These are phyloP conservation scores for Conringia planisiliqua DNA, from an alignment of 345 rosid species.

Conservation along the genomic window DNA sequence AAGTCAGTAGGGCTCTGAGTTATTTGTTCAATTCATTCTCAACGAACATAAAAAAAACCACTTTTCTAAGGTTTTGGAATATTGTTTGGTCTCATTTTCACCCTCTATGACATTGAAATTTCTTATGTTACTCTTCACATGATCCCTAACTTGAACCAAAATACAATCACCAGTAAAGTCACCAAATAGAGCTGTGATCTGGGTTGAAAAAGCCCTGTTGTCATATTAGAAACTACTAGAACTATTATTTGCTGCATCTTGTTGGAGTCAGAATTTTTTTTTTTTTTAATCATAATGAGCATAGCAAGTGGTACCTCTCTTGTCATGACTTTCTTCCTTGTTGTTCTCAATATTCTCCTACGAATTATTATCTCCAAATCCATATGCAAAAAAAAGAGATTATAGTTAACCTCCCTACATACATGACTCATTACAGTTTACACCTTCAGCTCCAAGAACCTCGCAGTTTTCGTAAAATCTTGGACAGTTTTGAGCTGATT, in stretches of 20 bases:
- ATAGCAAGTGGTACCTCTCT: slow-evolving; percentile 11
- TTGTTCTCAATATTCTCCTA: slow-evolving; percentile 3
- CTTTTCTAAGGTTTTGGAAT: slow-evolving; percentile 11
- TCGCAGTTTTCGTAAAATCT: slow-evolving; percentile 13
- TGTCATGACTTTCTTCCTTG: slow-evolving; percentile 4
- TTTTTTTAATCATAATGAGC: neutral
- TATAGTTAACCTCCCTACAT: neutral
- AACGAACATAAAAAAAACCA: neutral
- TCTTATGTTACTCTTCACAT: no score
- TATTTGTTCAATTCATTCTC: slow-evolving; percentile 12
- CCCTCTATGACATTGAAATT: no score
- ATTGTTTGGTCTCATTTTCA: slow-evolving; percentile 15
- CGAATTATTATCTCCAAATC: slow-evolving; percentile 10
- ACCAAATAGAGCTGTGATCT: slow-evolving; percentile 1
- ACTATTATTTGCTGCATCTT: neutral
- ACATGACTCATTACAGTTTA: slow-evolving; percentile 11
- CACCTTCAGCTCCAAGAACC: slow-evolving; percentile 5
- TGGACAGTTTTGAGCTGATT: neutral
- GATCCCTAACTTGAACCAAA: no score
- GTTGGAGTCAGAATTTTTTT: neutral
- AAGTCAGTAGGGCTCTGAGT: neutral
- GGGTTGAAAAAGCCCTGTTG: neutral
- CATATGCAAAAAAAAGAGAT: neutral
- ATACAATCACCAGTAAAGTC: neutral
- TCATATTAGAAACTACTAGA: neutral